Percentiles rank a stretch among this genome's conserved stretches.
These are phyloP conservation scores for Naganishia vaughanmartiniae DNA, from an alignment of 768 basidiomycete species.

Conservation along the genomic window DNA sequence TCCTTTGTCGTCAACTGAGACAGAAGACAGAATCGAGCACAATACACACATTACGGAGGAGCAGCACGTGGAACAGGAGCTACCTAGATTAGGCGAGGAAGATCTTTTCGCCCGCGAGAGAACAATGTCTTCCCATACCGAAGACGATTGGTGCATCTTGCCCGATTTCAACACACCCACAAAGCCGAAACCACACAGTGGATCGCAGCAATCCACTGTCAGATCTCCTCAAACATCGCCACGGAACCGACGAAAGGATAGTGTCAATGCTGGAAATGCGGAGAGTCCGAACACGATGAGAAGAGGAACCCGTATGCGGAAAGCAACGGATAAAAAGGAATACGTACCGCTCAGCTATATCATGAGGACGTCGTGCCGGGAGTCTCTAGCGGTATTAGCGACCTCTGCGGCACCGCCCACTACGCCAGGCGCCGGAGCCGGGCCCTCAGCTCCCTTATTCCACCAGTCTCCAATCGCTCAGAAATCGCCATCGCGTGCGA, in stretches of 20 bases:
- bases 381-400: background rate
- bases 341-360: background rate
- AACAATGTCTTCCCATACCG: background rate
- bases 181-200: background rate
- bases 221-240: background rate
- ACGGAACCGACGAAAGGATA: background rate
- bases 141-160: background rate
- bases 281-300: background rate
- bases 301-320: slow-evolving; percentile 1
- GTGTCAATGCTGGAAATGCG: background rate
- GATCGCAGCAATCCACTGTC: too few relatives aligned
- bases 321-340: background rate
- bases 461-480: too few relatives aligned
- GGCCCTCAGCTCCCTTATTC: background rate
- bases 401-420: background rate
- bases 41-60: background rate
- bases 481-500: too few relatives aligned
- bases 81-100: background rate
- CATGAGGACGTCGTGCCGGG: background rate
- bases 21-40: background rate
- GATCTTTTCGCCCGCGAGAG: background rate
- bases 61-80: background rate
- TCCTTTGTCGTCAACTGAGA: background rate
- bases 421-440: background rate
- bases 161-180: background rate